Evolutionary conservation across 176 grass and related monocot species (phyloP).

Genomic region (Juncus inflexus): DNA sequence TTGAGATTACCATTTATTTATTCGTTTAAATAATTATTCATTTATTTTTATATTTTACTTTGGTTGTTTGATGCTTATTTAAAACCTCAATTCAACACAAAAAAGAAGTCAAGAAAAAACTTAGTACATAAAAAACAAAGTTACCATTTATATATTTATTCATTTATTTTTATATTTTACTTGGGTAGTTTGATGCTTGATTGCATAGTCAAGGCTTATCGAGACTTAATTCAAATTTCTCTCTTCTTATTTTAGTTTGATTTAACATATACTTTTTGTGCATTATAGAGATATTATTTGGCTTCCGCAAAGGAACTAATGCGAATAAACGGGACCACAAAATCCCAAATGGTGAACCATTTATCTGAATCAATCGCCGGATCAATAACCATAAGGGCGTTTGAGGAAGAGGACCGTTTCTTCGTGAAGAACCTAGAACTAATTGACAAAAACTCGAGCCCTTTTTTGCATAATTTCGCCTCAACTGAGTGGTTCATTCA

Average conservation of each 20-base stretch:
- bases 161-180: slow-evolving; percentile 8
- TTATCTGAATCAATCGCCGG: slow-evolving; percentile 78
- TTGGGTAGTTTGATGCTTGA: too few relatives aligned
- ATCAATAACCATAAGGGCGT: slow-evolving; percentile 75
- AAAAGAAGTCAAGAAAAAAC: too few relatives aligned
- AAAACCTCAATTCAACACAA: too few relatives aligned
- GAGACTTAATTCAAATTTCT: neutral
- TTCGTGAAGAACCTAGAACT: slow-evolving; percentile 67
- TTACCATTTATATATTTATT: neutral
- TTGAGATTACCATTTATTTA: too few relatives aligned
- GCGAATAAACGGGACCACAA: slow-evolving; percentile 92
- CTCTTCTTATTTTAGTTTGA: neutral
- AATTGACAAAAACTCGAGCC: slow-evolving; percentile 80
- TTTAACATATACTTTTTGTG: slow-evolving; percentile 23
- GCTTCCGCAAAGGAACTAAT: slow-evolving; percentile 89
- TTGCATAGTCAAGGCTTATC: too few relatives aligned
- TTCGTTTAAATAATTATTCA: too few relatives aligned
- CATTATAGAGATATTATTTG: slow-evolving; percentile 75
- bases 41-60: neutral
- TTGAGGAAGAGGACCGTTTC: slow-evolving; percentile 74
- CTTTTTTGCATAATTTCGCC: slow-evolving; percentile 76
- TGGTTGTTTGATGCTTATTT: neutral
- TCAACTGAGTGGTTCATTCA: slow-evolving; percentile 87
- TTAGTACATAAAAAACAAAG: too few relatives aligned
- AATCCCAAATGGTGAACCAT: slow-evolving; percentile 84